Percentiles rank a stretch among this genome's conserved stretches.
Evolutionary conservation across 1,284 basidiomycete genomes (phyloP).

Genomic region (Hypsizygus ulmarius): DNA sequence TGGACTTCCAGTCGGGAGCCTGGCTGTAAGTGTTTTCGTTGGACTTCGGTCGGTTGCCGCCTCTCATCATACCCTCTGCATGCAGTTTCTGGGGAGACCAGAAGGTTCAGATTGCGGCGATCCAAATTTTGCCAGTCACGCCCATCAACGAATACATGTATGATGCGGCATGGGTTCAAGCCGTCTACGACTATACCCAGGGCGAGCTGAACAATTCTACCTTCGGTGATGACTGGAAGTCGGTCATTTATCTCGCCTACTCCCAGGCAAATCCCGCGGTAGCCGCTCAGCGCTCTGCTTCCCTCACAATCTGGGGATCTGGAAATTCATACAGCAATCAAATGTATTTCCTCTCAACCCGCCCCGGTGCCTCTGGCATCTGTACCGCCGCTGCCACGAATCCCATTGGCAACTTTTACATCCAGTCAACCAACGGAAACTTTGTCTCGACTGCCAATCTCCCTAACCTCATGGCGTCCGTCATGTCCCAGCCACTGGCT

Average conservation of each 20-base stretch:
- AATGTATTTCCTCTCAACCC: conserved; percentile 32
- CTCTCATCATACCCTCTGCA: not conserved
- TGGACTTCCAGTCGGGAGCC: conserved; percentile 34
- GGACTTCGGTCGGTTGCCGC: not conserved
- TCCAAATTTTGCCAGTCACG: conserved; percentile 35
- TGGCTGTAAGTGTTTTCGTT: conserved; percentile 28
- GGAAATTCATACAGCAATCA: conserved; percentile 33
- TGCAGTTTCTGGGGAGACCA: conserved; percentile 35
- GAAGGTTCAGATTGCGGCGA: conserved; percentile 33
- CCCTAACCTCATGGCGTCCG: conserved; percentile 26
- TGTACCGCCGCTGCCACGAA: conserved; percentile 25
- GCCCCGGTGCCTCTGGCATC: conserved; percentile 25
- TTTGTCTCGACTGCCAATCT: conserved; percentile 24
- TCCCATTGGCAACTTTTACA: conserved; percentile 27
- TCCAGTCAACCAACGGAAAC: conserved; percentile 24
- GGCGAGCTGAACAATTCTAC: conserved; percentile 28
- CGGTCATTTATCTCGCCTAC: conserved; percentile 32
- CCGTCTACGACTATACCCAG: conserved; percentile 27
- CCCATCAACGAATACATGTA: conserved; percentile 35
- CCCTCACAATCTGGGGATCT: conserved; percentile 31
- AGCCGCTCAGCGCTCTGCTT: conserved; percentile 28
- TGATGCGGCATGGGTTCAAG: conserved; percentile 30
- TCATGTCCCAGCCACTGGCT: conserved; percentile 18
- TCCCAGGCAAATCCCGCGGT: conserved; percentile 26
- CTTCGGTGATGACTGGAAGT: conserved; percentile 33